phyloP scores from a whole-genome alignment of 2,329 filamentous ascomycete genomes.

The Cryphonectria parasitica region DNA sequence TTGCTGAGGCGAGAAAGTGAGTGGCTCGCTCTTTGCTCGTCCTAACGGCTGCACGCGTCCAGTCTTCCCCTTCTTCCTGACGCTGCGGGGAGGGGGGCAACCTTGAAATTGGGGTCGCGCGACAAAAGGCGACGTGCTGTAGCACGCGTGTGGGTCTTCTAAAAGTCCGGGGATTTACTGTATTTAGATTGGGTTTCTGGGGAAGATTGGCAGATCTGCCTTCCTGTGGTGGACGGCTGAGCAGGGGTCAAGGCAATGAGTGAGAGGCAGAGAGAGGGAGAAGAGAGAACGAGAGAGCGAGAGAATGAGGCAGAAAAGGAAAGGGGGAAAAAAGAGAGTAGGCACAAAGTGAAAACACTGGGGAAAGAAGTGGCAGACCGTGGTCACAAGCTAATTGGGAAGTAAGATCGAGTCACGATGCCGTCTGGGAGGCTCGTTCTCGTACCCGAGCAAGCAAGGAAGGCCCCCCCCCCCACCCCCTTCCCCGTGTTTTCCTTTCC shows the following conservation, averaged over 20 bases:
- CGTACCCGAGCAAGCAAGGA: conserved; percentile 13
- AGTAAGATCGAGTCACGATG: conserved; percentile 27
- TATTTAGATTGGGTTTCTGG: not conserved
- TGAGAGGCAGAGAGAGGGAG: not conserved
- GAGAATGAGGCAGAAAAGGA: not conserved
- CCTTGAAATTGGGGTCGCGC: conserved; percentile 19
- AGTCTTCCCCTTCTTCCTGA: no score
- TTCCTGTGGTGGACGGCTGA: not conserved
- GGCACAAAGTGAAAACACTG: not conserved
- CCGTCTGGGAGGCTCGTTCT: conserved; percentile 19
- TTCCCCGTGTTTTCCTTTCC: not conserved
- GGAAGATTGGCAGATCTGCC: not conserved
- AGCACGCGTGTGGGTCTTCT: not conserved
- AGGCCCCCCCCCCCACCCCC: not conserved
- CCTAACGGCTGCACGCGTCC: not conserved
- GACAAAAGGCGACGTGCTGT: conserved; percentile 11
- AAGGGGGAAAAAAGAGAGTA: not conserved
- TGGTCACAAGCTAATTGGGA: conserved; percentile 20
- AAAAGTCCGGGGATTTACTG: not conserved
- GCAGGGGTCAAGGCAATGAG: not conserved
- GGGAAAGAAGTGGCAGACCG: not conserved
- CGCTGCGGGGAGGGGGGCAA: conserved; percentile 8
- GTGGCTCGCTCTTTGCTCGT: not conserved
- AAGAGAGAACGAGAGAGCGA: not conserved
- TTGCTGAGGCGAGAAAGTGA: not conserved